Base-by-base conservation (phyloP, 192 early-diverging fungal species). In the Thoreauomyces humboldtii region DNA sequence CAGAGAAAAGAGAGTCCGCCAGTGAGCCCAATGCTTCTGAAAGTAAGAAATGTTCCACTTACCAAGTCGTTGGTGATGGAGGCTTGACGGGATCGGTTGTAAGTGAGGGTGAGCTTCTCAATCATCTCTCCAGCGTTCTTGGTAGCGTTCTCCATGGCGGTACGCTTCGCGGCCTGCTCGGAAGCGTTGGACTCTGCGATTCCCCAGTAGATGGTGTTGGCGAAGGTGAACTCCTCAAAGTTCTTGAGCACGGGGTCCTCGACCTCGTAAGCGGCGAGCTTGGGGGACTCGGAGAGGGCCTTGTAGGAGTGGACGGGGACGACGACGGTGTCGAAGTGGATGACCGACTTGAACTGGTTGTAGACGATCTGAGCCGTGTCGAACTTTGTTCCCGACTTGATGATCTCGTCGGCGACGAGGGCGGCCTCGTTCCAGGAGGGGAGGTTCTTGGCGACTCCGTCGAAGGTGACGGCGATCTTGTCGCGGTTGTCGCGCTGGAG, bases 71-170 rank as follows among this genome's bases (percentile, higher is more conserved):
- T 96, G 73, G 96, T 98, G 80, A 98, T 98, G 65, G 87, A 84
- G 56, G 96, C 94, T 78, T 98, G 96, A 80, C 94, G 92, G 73
- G 91, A 88, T 68, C 94, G 90, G 87, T 98, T 96, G 88, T 92
- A 98, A 65, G 88, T 88, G 74, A 98, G 82, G 51, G 94, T 96
- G 51, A 98, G 83, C 74, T 90, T 95, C 75, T 88, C 81, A 83
- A 98, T 93, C 87, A 98, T 96, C 63, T 98, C 94, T 17, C 60
- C 91, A 58, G 95, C 96, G 81, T 99, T 99, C 87, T 98, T 94
- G 78, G 95, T 98, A 35, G 96, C 95, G 77, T 99, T 99, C 86
- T 99, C 96, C 96, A 98, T 99, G 67, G 96, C 96, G 67, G 90
- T 89, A 63, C 95, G 89, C 86, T 92, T 93, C 62, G 96, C 91